A percentile compares a stretch with the other conserved stretches of the same genome.
These are phyloP conservation scores for Trichoderma sp. DNA, from an alignment of 2,329 filamentous ascomycete genomes.

Conservation along the genomic window DNA sequence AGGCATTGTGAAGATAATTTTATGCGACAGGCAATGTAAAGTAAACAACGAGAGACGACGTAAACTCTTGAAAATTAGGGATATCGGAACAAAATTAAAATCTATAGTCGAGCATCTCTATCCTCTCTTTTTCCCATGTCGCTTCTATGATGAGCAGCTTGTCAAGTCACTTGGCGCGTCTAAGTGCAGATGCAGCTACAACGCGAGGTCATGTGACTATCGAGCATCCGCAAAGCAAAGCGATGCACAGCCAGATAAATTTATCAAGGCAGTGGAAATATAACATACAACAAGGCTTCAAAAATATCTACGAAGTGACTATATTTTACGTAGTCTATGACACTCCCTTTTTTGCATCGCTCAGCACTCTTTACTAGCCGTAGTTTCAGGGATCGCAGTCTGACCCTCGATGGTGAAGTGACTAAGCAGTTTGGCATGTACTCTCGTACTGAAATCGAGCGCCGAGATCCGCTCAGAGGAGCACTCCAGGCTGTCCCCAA, in stretches of 20 bases:
- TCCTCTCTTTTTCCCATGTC: not conserved
- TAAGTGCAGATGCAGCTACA: not conserved
- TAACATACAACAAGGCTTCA: not conserved
- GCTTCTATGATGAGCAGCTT: conserved; percentile 4
- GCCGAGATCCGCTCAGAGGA: conserved; percentile 21
- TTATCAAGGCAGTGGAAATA: not conserved
- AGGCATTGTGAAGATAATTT: conserved; percentile 25
- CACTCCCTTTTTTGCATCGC: not conserved
- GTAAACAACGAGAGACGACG: not conserved
- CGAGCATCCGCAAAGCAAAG: not conserved
- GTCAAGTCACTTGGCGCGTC: not conserved
- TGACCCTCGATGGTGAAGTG: not conserved
- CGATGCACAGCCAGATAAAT: not conserved
- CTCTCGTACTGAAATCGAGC: not conserved
- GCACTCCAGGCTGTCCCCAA: conserved; percentile 16
- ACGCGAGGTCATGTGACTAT: conserved; percentile 22
- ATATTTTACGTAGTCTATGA: not conserved
- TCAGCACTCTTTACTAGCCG: not conserved
- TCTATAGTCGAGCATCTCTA: not conserved
- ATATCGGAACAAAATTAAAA: not conserved
- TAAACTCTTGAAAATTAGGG: not conserved
- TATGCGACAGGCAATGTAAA: not conserved
- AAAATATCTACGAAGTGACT: not conserved
- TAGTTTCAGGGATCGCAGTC: not conserved
- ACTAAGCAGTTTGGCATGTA: conserved; percentile 3